Percentiles rank a stretch among this genome's conserved stretches.
These are phyloP conservation scores for Cordyceps cicadae DNA, from an alignment of 2,329 filamentous ascomycete genomes.

Conservation along the genomic window DNA sequence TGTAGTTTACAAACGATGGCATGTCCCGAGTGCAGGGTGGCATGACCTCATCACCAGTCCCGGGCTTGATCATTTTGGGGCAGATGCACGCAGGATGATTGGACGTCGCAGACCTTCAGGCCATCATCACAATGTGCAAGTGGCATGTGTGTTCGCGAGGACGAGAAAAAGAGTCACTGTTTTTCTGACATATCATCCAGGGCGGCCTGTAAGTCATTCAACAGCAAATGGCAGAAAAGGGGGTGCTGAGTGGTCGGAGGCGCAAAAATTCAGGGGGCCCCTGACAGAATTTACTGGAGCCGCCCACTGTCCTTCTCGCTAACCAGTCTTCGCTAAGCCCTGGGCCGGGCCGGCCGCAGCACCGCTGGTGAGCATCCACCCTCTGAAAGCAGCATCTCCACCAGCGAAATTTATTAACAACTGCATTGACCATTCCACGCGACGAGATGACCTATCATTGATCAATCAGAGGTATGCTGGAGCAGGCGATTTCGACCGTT, in stretches of 20 bases:
- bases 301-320: not conserved
- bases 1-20: not conserved
- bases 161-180: not conserved
- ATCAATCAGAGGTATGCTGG: not conserved
- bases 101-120: not conserved
- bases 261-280: not conserved
- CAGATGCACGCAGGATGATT: not conserved
- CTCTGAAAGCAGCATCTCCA: not conserved
- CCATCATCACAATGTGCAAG: not conserved
- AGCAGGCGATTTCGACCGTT: no score
- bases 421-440: not conserved
- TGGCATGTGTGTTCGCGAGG: not conserved
- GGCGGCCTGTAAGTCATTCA: not conserved
- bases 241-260: not conserved
- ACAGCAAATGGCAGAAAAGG: not conserved
- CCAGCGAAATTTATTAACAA: not conserved
- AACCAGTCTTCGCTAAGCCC: constrained; percentile 8
- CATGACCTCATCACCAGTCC: constrained; percentile 9
- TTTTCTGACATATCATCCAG: not conserved
- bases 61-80: constrained; percentile 3
- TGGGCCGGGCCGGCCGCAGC: constrained; percentile 8
- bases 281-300: not conserved
- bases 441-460: not conserved
- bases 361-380: not conserved
- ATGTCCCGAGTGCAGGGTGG: not conserved